phyloP scores from a whole-genome alignment of 345 rosid genomes.

The Euphorbia peplus region DNA sequence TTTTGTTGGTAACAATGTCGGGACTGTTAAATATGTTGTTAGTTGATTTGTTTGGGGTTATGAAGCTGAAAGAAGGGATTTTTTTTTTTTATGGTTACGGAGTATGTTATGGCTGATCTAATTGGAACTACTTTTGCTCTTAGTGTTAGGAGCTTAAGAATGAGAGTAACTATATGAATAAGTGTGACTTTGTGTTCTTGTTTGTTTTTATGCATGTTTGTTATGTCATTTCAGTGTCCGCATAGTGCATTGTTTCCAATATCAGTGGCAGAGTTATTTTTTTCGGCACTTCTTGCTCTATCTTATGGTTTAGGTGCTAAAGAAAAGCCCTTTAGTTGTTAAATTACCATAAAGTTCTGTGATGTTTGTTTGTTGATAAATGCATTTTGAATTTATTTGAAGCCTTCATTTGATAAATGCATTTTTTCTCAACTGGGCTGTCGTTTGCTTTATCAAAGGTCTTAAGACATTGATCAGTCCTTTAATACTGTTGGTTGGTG shows the following conservation, averaged over 20 bases:
- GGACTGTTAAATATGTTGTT: too few species aligned
- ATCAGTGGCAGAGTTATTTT: not conserved
- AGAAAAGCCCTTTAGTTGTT: not conserved
- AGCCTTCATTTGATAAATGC: too few species aligned
- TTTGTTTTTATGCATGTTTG: not conserved
- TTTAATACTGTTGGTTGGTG: not conserved
- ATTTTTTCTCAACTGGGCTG: too few species aligned
- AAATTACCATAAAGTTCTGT: not conserved
- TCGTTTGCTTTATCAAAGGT: not conserved
- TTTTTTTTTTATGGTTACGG: not conserved
- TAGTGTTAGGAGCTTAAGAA: not conserved
- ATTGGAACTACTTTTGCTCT: too few species aligned
- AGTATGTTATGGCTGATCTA: not conserved
- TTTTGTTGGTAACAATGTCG: too few species aligned
- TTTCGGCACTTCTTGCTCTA: not conserved
- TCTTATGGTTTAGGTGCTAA: not conserved
- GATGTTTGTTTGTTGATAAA: not conserved
- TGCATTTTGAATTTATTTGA: not conserved
- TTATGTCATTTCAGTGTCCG: not conserved
- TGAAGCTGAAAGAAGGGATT: not conserved
- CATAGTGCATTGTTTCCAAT: not conserved
- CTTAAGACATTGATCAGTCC: not conserved
- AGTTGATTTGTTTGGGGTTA: not conserved
- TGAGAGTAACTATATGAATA: too few species aligned
- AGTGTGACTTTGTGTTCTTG: not conserved